Evolutionary conservation across 2,329 filamentous ascomycete species (phyloP).

Genomic region (Pleomassaria siparia): DNA sequence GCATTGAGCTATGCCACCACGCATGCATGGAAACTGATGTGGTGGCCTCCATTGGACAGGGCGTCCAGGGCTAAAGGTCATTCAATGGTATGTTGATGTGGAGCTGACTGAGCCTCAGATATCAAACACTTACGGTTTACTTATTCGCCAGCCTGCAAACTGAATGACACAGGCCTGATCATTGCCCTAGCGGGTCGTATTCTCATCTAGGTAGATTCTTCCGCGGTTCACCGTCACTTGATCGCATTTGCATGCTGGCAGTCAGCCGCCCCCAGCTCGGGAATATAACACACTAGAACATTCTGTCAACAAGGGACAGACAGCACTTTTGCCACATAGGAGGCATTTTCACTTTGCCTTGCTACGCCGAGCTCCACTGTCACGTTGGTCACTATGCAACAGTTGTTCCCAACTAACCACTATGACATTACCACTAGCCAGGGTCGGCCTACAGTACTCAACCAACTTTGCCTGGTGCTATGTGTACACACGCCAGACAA

Average conservation of each 20-base stretch:
- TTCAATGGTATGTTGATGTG: slow-evolving; percentile 3
- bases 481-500: not conserved
- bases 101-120: slow-evolving; percentile 37
- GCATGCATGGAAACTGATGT: no score
- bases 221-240: slow-evolving; percentile 26
- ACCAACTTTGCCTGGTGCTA: not conserved
- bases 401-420: slow-evolving; percentile 6
- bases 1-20: slow-evolving; percentile 4
- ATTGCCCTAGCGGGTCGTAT: slow-evolving; percentile 20
- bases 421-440: slow-evolving; percentile 2
- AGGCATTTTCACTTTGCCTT: not conserved
- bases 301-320: not conserved
- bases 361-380: not conserved
- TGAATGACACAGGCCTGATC: slow-evolving; percentile 13
- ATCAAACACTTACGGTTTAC: slow-evolving; percentile 14
- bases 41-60: not conserved
- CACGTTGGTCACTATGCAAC: slow-evolving; percentile 4
- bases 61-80: not conserved
- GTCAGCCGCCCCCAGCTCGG: slow-evolving; percentile 30
- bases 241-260: slow-evolving; percentile 20
- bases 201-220: slow-evolving; percentile 16
- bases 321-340: slow-evolving; percentile 24
- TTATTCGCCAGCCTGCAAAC: slow-evolving; percentile 3
- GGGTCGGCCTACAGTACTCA: not conserved
- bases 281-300: slow-evolving; percentile 13